phyloP scores from a whole-genome alignment of 371 early-diverging fungal genomes.

The Mortierella sp. region DNA sequence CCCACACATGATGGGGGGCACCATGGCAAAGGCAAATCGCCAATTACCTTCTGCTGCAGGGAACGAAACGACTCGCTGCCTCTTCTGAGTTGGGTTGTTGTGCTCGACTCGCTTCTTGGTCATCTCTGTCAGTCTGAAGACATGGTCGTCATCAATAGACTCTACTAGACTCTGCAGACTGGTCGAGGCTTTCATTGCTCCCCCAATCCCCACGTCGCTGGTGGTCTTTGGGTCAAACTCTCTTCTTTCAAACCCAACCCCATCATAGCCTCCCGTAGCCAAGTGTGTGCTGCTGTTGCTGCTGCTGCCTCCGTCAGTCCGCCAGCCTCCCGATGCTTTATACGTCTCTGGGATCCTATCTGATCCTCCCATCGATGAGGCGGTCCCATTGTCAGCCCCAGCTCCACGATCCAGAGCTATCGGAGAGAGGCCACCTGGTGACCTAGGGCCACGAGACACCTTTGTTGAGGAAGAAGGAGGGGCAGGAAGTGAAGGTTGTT shows the following conservation, averaged over 20 bases:
- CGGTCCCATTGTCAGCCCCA: slow-evolving; percentile 8
- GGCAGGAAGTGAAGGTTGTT: slow-evolving; percentile 23
- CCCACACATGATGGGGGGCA: too few species aligned
- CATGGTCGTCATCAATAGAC: slow-evolving; percentile 52
- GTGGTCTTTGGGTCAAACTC: slow-evolving; percentile 33
- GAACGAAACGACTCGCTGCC: slow-evolving; percentile 38
- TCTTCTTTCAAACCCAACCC: slow-evolving; percentile 19
- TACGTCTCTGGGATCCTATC: slow-evolving; percentile 32
- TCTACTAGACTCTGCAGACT: slow-evolving; percentile 51
- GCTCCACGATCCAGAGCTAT: slow-evolving; percentile 12
- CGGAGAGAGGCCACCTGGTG: slow-evolving; percentile 15
- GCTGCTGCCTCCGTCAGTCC: slow-evolving; percentile 20
- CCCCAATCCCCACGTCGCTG: slow-evolving; percentile 1
- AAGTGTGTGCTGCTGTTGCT: slow-evolving; percentile 10
- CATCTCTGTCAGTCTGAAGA: slow-evolving; percentile 50
- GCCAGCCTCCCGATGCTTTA: slow-evolving; percentile 24
- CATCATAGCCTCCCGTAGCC: slow-evolving; percentile 1
- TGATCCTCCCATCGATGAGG: slow-evolving; percentile 3
- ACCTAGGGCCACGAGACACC: slow-evolving; percentile 29
- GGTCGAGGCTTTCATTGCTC: slow-evolving; percentile 30
- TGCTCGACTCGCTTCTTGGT: slow-evolving; percentile 53
- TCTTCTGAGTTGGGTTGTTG: slow-evolving; percentile 46
- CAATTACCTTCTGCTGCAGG: slow-evolving; percentile 31
- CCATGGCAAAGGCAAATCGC: too few species aligned
- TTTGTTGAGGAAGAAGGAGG: slow-evolving; percentile 6